Base-by-base conservation (phyloP, 108 stramenopile genomes). In the Fragilaria radians region DNA sequence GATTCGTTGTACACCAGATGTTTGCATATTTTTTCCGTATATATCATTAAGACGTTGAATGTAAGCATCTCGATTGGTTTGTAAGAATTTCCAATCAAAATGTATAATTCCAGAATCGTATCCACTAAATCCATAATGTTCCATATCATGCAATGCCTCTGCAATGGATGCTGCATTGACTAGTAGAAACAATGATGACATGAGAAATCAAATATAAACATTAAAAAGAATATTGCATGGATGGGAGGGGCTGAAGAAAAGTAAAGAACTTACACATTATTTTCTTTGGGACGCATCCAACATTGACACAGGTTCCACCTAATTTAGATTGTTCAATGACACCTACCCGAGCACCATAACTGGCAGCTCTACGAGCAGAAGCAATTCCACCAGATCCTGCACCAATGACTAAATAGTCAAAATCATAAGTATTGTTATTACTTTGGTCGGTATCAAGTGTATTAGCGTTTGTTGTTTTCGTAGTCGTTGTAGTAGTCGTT, bases 261-360 rank as follows among this genome's bases (percentile, higher is more conserved):
- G n/a, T n/a, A n/a, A n/a, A n/a, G 11, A 42, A 42, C 36, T 42
- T 42, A 42, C 36, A 96, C 96, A 97, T 94, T 57, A 96, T 62
- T 69, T 98, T 98, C 77, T 99, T 99, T 54, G 98, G 98, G 1
- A 99, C 98, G 72, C 98, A 99, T 19, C 98, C 98, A 7, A 98
- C 97, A 61, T 99, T 98, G 68, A 99, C 98, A 55, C 95, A 95
- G 21, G 98, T 99, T 28, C 98, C 98, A 9, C 96, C 96, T 68
- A 94, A 73, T 25, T 76, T 61, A 2, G 56, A 63, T 3, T 61
- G 54, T 84, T 96, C 95, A 47, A 91, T 59, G 11, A 96, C 71
- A 9, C 66, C 94, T 5, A 96, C 95, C 61, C 88, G 89, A 17
- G 75, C 80, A 11, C 87, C 86, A 63, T 96, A 89, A 0, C 57